Conservation (phyloP, 2,329 filamentous ascomycete species). For the Paecilomyces formosus region DNA sequence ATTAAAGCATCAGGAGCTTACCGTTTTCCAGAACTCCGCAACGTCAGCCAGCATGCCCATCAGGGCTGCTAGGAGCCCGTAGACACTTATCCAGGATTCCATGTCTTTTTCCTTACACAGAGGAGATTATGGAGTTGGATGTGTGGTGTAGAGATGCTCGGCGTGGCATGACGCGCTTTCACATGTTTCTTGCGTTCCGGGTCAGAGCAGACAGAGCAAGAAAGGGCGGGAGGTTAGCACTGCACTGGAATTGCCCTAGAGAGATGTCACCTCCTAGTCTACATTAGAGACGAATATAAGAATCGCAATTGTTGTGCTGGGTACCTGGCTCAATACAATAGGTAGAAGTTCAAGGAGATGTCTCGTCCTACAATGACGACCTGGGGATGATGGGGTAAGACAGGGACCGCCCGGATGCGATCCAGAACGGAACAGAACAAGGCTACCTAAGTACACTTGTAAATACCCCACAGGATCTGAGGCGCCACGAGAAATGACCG, state of each 20-base stretch:
- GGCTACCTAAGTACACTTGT: no score
- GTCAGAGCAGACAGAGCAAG: background rate
- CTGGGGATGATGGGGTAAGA: background rate
- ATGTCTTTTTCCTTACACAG: conserved; percentile 7
- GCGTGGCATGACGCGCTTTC: background rate
- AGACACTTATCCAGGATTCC: conserved; percentile 17
- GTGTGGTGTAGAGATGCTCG: background rate
- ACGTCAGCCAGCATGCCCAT: conserved; percentile 57
- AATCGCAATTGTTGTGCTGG: background rate
- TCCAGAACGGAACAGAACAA: background rate
- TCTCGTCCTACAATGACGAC: background rate
- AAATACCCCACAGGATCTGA: background rate
- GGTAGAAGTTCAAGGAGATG: background rate
- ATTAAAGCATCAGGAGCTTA: conserved; percentile 24
- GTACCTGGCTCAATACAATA: background rate
- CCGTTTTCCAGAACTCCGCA: conserved; percentile 55
- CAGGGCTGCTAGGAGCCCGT: conserved; percentile 29
- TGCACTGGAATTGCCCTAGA: background rate
- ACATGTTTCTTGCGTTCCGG: background rate
- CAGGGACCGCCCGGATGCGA: background rate
- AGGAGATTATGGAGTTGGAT: background rate
- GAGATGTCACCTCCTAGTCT: background rate
- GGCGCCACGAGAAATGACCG: background rate
- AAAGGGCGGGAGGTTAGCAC: background rate
- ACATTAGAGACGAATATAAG: background rate